Base-by-base conservation (phyloP, 768 basidiomycete species). In the Psilocybe tampanensis region DNA sequence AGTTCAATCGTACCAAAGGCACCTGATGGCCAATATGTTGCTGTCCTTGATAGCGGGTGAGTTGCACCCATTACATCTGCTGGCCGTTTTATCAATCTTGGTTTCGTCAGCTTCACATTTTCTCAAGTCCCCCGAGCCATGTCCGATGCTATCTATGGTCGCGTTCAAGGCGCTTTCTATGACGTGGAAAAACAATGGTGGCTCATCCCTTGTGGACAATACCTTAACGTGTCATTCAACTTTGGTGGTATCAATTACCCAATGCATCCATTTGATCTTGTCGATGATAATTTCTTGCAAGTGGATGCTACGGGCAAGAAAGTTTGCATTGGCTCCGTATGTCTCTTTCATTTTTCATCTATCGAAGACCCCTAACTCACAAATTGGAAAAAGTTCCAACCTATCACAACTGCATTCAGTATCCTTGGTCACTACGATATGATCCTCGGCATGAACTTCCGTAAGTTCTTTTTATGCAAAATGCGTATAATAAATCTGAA, bases 371-470 rank as follows among this genome's bases (percentile, higher is more conserved):
- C 41, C 19, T 47, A 23, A 41, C 47, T 41, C 36, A 58, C 5
- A 56, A 67, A 13, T 45, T 70, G n/a, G 21, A 22, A 55, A 34
- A 61, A 90, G 83, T 93, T 90, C 78, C 91, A 93, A 77, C 91
- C 90, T 2, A 89, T 92, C 60, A 89, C 90, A 13, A 83, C 85
- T 3, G 89, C 90, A 4, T 90, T 92, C 73, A 86, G 88, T 74
- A 60, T 90, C 41, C 80, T 89, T 23, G 88, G 89, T 60, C 80
- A 88, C 66, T 93, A 89, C 60, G 90, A 93, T 63, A 86, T 92
- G 78, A 90, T 92, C 63, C 79, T 92, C 47, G 90, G 90, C 60
- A 90, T 91, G 89, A 81, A 80, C 52, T 90, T 92, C 75, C 55
- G 90, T 92, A 71, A 63, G 88, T 71, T 3, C 43, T 36, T 42